Percentiles rank a stretch among this genome's conserved stretches.
These are phyloP conservation scores for Colletotrichum chlorophyti DNA, from an alignment of 2,329 filamentous ascomycete genomes.

Conservation along the genomic window DNA sequence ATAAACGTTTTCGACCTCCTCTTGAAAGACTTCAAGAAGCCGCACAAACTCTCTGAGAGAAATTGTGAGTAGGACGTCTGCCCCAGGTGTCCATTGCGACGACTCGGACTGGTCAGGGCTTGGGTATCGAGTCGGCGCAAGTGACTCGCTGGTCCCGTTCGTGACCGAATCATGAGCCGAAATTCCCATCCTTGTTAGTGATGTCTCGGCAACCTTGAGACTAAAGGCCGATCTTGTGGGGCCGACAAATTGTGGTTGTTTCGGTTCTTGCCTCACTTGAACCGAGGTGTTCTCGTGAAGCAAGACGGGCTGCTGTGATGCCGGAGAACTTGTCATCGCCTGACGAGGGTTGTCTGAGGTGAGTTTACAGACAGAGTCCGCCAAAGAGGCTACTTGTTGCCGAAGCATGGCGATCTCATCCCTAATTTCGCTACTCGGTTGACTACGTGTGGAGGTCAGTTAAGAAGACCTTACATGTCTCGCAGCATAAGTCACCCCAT, in stretches of 20 bases:
- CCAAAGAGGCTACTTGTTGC: conserved; percentile 38
- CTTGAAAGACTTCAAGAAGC: conserved; percentile 44
- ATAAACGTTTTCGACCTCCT: conserved; percentile 46
- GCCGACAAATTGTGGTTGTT: conserved; percentile 44
- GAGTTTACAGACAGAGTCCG: conserved; percentile 35
- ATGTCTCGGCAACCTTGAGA: conserved; percentile 41
- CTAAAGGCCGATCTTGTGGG: conserved; percentile 43
- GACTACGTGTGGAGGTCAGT: neutral
- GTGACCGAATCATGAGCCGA: conserved; percentile 1
- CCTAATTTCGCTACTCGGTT: conserved; percentile 31
- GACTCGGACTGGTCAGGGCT: conserved; percentile 11
- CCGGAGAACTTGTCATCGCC: neutral
- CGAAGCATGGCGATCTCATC: conserved; percentile 38
- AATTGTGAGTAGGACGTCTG: conserved; percentile 15
- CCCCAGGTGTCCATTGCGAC: neutral
- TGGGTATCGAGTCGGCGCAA: conserved; percentile 32
- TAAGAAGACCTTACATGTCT: too few relatives aligned
- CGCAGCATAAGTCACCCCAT: too few relatives aligned
- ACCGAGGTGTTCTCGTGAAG: neutral
- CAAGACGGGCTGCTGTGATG: conserved; percentile 6
- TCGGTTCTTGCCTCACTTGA: conserved; percentile 31
- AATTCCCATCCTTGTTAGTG: conserved; percentile 44
- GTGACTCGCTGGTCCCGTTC: conserved; percentile 32
- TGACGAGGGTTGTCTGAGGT: conserved; percentile 31
- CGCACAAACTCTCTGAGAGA: conserved; percentile 34